Evolutionary conservation across 225 moss, liverwort and hornwort species (phyloP).

Genomic region (Polytrichum formosum): DNA sequence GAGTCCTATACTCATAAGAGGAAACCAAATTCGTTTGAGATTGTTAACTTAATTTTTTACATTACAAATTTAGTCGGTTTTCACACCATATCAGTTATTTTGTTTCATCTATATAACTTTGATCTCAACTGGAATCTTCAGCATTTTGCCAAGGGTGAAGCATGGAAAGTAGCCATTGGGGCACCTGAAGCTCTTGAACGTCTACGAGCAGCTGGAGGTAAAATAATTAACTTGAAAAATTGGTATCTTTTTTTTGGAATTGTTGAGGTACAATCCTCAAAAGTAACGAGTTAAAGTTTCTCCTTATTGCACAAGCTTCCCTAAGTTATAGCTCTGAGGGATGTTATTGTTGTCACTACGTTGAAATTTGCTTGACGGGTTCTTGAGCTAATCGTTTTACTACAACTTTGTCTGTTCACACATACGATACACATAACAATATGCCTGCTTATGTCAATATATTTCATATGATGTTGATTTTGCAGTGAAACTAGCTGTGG

Average conservation of each 20-base stretch:
- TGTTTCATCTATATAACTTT: not conserved
- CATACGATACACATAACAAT: too few species aligned
- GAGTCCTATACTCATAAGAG: slow-evolving; percentile 4
- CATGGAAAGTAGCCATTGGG: slow-evolving; percentile 83
- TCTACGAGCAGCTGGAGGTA: slow-evolving; percentile 72
- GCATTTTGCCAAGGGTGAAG: slow-evolving; percentile 81
- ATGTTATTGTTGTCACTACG: too few species aligned
- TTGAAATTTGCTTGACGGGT: too few species aligned
- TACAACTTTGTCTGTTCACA: too few species aligned
- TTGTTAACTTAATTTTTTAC: not conserved
- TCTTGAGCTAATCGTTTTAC: too few species aligned
- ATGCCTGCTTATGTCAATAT: too few species aligned
- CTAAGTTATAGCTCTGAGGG: too few species aligned
- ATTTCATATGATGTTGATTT: not conserved
- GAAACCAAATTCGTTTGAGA: not conserved
- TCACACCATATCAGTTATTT: too few species aligned
- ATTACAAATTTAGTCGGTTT: too few species aligned
- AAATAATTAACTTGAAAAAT: not conserved
- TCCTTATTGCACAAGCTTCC: too few species aligned
- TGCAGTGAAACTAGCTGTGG: slow-evolving; percentile 94
- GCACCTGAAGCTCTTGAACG: slow-evolving; percentile 66
- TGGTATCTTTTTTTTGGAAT: not conserved
- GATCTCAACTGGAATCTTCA: slow-evolving; percentile 17
- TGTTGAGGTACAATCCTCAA: too few species aligned
- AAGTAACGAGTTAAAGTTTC: too few species aligned